Conservation (phyloP, 2,329 filamentous ascomycete genomes). For the Trichophyton schoenleinii region DNA sequence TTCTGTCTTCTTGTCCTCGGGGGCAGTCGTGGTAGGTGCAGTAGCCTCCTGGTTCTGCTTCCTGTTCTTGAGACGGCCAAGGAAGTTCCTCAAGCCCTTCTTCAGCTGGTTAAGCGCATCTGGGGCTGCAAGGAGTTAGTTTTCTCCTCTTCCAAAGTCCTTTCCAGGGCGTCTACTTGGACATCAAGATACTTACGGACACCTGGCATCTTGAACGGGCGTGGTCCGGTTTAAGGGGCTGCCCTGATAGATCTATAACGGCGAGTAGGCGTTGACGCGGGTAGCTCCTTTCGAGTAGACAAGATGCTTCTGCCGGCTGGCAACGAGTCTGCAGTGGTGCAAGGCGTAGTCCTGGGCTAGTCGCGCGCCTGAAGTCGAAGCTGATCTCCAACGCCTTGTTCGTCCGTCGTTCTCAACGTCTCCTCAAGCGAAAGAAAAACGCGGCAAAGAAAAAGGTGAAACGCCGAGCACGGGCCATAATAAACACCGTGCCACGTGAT, state of each 20-base stretch:
- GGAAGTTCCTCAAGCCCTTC: constrained; percentile 22
- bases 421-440: background rate
- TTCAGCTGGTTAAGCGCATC: constrained; percentile 24
- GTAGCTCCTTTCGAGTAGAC: background rate
- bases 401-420: background rate
- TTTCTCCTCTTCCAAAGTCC: background rate
- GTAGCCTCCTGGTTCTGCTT: constrained; percentile 6
- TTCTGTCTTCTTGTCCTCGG: constrained; percentile 12
- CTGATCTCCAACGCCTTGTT: background rate
- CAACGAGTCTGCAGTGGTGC: background rate
- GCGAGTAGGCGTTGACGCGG: background rate
- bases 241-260: background rate
- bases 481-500: background rate
- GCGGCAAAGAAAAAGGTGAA: constrained; percentile 1
- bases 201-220: constrained; percentile 21
- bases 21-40: constrained; percentile 5
- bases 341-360: background rate
- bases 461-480: background rate
- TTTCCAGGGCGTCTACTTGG: background rate
- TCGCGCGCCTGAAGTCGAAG: background rate
- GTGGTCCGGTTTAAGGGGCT: background rate
- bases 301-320: background rate
- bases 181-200: constrained; percentile 20
- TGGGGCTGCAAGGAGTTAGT: constrained; percentile 17
- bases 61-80: constrained; percentile 23